Conservation (phyloP, 345 rosid species). For the Pistacia vera region DNA sequence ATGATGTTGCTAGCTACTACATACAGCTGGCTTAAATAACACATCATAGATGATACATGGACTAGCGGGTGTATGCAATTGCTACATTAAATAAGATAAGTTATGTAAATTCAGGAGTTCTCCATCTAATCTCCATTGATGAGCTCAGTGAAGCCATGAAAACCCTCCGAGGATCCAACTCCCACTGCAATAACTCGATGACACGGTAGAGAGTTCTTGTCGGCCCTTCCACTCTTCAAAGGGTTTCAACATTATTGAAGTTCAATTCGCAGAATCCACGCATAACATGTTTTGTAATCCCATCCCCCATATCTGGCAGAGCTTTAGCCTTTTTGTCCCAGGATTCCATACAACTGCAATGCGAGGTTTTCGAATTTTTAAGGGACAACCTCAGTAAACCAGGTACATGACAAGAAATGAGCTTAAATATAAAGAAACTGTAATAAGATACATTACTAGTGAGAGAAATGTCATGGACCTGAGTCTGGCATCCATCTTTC, state of each 20-base stretch:
- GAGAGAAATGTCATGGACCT: constrained; percentile 40
- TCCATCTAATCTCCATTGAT: constrained; percentile 3
- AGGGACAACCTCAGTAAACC: constrained; percentile 1
- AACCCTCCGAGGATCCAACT: constrained; percentile 85
- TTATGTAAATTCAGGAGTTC: constrained; percentile 11
- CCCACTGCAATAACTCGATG: constrained; percentile 97
- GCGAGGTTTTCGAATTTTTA: constrained; percentile 11
- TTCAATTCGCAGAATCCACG: constrained; percentile 85
- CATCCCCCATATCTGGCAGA: constrained; percentile 82
- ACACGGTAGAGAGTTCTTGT: constrained; percentile 86
- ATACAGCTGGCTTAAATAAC: constrained; percentile 17
- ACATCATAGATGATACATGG: background rate
- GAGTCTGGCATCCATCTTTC: constrained; percentile 92
- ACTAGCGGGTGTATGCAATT: constrained; percentile 7
- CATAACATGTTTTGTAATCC: constrained; percentile 85
- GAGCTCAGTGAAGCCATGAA: constrained; percentile 53
- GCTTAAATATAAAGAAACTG: background rate
- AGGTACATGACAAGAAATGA: constrained; percentile 2
- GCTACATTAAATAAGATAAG: constrained; percentile 8
- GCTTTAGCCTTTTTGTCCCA: constrained; percentile 89
- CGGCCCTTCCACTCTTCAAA: constrained; percentile 88
- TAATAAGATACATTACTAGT: constrained; percentile 7
- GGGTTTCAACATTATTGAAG: constrained; percentile 68
- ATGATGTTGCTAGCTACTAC: constrained; percentile 24
- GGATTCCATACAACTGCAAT: constrained; percentile 91